Evolutionary conservation across 176 grass and related monocot species (phyloP), one percentile per base, ranked within the genome.

Genomic region (Oryza australiensis): DNA sequence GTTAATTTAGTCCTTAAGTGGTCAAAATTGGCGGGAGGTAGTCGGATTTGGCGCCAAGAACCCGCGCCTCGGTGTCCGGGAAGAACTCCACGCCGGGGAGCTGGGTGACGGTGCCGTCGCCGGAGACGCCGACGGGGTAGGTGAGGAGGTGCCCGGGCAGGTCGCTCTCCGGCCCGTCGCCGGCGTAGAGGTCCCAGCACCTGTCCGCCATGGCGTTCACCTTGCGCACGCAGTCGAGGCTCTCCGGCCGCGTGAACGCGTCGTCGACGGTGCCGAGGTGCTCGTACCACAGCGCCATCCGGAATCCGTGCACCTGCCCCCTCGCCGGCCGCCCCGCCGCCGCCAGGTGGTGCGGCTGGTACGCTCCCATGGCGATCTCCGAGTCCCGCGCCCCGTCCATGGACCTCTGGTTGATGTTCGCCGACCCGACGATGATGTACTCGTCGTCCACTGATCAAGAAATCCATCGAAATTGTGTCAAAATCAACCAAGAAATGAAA

Each of bases 341-440:
- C 40, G 73, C 82, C 49, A 97, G 70, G 72, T 97, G 76, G 63
- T 76, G 46, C 64, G 88, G 90, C 80, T 94, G 90, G 81, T 87
- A 97, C n/a, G 80, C 89, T 11, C 94, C 94, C 85, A 97, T 87
- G 30, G 94, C 94, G 40, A 94, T 97, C 86, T 97, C 94, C 16
- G 90, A 87, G 73, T 97, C 94, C 28, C 94, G 66, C 15, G 83
- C 92, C 24, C 94, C 92, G 51, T 94, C 88, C 94, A 97, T 94
- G 5, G 94, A 97, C 46, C 94, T 92, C 76, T 97, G 83, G 68
- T 97, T 97, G 78, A 94, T 94, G 70, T 97, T 97, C 1, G 94
- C 94, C 48, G 94, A 97, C 30, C 94, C 92, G 51, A 97, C 81
- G 67, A 97, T 94, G 75, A 97, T 94, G 77, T 97, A 97, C 74